Evolutionary conservation across 106 monocot species (phyloP), one percentile per base, ranked within the genome.

Genomic region (Phalaenopsis aphrodite): DNA sequence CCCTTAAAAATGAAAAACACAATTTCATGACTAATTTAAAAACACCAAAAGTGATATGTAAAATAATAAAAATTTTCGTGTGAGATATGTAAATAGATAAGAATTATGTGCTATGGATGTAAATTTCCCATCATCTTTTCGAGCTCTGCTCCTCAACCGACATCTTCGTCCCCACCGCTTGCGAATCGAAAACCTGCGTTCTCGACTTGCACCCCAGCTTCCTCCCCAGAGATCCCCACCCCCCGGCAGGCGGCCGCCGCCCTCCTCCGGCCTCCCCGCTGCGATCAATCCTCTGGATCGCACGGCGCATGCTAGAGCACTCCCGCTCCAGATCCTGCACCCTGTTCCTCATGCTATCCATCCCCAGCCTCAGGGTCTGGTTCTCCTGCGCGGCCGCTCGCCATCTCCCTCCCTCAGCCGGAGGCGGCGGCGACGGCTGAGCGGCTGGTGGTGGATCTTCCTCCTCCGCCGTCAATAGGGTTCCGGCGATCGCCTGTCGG

Each of bases 271-370:
- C 61, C 0, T 39, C 61, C 21, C 48, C 74, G 1, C 45, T 43
- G 2, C 83, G 74, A 56, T 89, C 94, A n/a, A 92, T 87, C 85
- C 83, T 94, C 84, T 89, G 89, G 4, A 99, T 87, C 19, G 88
- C 89, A 58, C 83, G 90, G 86, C 83, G 93, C 99, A 99, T 99
- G 10, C 15, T 82, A 5, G 87, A 83, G 80, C 99, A 99, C 91
- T 95, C 93, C 73, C 82, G 76, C 86, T 95, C 95, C 81, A 99
- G 82, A 81, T 95, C 95, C 15, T 88, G 87, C 79, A 99, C 99
- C 39, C 93, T 72, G 86, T 52, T 88, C 80, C 84, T 56, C 99
- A 99, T 91, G 85, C 93, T 95, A 69, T 99, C 99, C 93, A 99
- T 91, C 58, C 95, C 99, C 76, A 95, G 80, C 84, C 90, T 81